Evolutionary conservation across 2,329 filamentous ascomycete genomes (phyloP), one percentile per base, ranked within the genome.

Genomic region (Epichloe glyceriae): DNA sequence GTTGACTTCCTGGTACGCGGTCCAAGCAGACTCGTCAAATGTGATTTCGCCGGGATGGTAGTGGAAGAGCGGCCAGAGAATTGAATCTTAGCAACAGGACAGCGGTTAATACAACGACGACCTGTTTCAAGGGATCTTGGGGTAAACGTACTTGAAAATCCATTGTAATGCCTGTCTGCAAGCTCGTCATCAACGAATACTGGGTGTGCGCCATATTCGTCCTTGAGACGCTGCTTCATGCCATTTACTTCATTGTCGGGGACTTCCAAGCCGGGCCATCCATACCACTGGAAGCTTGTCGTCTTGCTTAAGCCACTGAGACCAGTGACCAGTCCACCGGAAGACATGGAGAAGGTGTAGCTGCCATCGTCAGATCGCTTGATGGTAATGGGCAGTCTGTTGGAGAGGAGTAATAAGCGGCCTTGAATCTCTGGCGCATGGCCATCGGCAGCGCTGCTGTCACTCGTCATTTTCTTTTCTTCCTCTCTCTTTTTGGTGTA

Each of bases 1-100:
- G 70, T 97, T 98, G 57, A 94, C 91, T 64, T 95, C 86, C 61
- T 83, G 83, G 73, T 97, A 97, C 49, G 89, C 91, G 22, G 83
- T 78, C 93, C 93, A 98, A 4, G 89, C 86, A 41, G 84, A 85
- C 70, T 97, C 91, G 70, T 97, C 90, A 67, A 97, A 97, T 43
- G 89, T 95, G 61, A 97, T 96, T 74, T 97, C 91, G 64, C 91
- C 91, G 47, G 93, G 91, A 69, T 98, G 93, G 71, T 97, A 97
- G 73, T 97, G 93, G 74, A 98, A 95, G 39, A 98, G 82, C 3
- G 93, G 93, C 93, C 93, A 98, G 54, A 98, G 83, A 66, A 97
- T 97, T 7, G 88, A 94, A 70, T 98, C 88, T 91, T 58, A 11
- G 20, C 3, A 17, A 10, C n/a, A 14, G 39, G 15, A 38, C 5